phyloP scores from a whole-genome alignment of 345 rosid species.

The Eutrema japonicum region DNA sequence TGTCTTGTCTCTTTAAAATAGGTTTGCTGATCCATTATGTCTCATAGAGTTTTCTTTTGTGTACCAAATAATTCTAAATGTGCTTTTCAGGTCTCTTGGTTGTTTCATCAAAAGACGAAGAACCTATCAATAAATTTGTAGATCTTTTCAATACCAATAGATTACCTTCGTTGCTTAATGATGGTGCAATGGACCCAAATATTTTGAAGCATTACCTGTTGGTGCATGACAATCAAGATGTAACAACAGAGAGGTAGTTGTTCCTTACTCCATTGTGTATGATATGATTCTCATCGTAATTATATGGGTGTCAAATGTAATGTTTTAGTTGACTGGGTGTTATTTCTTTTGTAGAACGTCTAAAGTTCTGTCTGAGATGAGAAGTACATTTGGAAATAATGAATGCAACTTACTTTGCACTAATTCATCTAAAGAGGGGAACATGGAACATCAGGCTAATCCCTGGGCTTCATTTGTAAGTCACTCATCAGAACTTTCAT shows the following conservation, averaged over 20 bases:
- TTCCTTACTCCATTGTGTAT: conserved; percentile 16
- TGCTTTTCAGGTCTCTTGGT: conserved; percentile 80
- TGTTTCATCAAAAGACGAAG: conserved; percentile 91
- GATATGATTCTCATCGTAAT: conserved; percentile 18
- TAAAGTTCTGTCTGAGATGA: conserved; percentile 82
- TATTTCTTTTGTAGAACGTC: conserved; percentile 67
- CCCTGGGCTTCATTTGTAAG: conserved; percentile 80
- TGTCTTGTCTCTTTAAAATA: conserved; percentile 18
- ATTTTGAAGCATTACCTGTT: conserved; percentile 80
- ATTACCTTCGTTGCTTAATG: conserved; percentile 81
- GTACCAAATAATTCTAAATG: conserved; percentile 14
- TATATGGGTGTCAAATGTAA: conserved; percentile 19
- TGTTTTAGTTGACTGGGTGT: conserved; percentile 31
- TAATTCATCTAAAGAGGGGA: conserved; percentile 84
- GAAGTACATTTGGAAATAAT: conserved; percentile 75
- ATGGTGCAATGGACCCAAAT: conserved; percentile 95
- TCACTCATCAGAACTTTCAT: conserved; percentile 31
- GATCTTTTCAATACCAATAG: conserved; percentile 84
- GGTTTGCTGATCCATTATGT: conserved; percentile 23
- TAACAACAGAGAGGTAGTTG: conserved; percentile 67
- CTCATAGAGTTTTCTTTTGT: conserved; percentile 17
- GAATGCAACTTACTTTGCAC: conserved; percentile 84
- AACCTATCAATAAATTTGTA: conserved; percentile 76
- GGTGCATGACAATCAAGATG: conserved; percentile 93
- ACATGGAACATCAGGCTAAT: conserved; percentile 60